Base-by-base conservation (phyloP, 306 rosid genomes). In the Hylodesmum podocarpum region DNA sequence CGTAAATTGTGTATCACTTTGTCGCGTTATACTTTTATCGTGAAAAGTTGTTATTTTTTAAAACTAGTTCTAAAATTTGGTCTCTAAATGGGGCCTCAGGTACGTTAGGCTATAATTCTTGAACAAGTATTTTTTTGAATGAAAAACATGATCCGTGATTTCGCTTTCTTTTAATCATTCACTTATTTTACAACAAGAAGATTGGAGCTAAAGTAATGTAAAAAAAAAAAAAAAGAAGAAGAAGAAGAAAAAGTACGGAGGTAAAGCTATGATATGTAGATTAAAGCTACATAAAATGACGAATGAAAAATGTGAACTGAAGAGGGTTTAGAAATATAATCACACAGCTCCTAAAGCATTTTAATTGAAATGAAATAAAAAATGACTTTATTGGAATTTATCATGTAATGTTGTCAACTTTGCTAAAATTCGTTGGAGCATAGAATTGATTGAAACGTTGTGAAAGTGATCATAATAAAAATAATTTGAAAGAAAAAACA, bases 111-210 rank as follows among this genome's bases (percentile, higher is more conserved):
- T 55, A 3, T 41, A 13, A 25, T n/a, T 5, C 41, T 24, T 27
- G 68, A 40, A 40, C 57, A 39, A 22, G 36, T 7, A 24, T 15
- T 72, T 73, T 73, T 57, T 39, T 41, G 8, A 58, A 27, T 10
- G 13, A 16, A 37, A 73, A 73, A 73, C 78, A 57, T 8, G 69
- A 73, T 73, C 78, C 69, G 69, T 41, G 41, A 58, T 58, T 41
- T 14, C 57, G 55, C 64, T 50, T 58, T 41, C 54, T 41, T 72
- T 39, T n/a, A 40, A 54, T 72, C 67, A 57, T 57, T 22, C 33
- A 19, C 4, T 43, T 15, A 39, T 27, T 27, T 46, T 11, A 9
- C 43, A 37, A 37, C 18, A 8, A 24, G 54, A 57, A 55, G 21
- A 55, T 72, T 58, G 27, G 53, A 72, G 40, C 31, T 21, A 34